These are phyloP conservation scores for Stereum hirsutum DNA, from an alignment of 1,284 basidiomycete species.

Conservation along the genomic window DNA sequence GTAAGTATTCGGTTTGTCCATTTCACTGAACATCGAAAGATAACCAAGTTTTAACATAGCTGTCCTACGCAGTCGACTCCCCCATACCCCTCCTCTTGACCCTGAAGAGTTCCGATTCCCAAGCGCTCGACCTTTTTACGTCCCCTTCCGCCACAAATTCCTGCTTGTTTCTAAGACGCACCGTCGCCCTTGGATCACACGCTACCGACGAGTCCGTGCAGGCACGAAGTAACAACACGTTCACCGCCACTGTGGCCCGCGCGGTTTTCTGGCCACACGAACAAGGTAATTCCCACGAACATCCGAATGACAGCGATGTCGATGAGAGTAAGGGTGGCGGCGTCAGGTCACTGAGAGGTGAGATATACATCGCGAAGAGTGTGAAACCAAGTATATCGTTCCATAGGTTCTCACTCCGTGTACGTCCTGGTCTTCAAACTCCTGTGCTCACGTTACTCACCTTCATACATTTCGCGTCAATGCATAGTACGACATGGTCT, in stretches of 20 bases:
- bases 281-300: too few relatives aligned
- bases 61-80: constrained; percentile 38
- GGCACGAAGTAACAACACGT: constrained; percentile 35
- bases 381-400: constrained; percentile 47
- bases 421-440: constrained; percentile 18
- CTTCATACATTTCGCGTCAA: too few relatives aligned
- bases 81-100: constrained; percentile 39
- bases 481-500: constrained; percentile 36
- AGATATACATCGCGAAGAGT: constrained; percentile 35
- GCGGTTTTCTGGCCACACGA: constrained; percentile 41
- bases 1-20: constrained; percentile 22
- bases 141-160: too few relatives aligned
- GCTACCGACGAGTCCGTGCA: constrained; percentile 30
- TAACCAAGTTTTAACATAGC: constrained; percentile 18
- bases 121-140: constrained; percentile 40
- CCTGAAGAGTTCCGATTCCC: constrained; percentile 31
- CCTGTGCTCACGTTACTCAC: background rate
- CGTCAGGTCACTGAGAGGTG: constrained; percentile 29
- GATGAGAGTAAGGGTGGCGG: constrained; percentile 18
- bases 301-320: too few relatives aligned
- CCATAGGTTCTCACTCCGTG: constrained; percentile 38
- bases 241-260: constrained; percentile 29
- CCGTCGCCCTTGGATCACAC: constrained; percentile 35
- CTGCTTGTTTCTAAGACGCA: constrained; percentile 23
- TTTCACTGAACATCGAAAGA: background rate